Base-by-base conservation (phyloP, 768 basidiomycete species). In the Lactifluus pinguis region DNA sequence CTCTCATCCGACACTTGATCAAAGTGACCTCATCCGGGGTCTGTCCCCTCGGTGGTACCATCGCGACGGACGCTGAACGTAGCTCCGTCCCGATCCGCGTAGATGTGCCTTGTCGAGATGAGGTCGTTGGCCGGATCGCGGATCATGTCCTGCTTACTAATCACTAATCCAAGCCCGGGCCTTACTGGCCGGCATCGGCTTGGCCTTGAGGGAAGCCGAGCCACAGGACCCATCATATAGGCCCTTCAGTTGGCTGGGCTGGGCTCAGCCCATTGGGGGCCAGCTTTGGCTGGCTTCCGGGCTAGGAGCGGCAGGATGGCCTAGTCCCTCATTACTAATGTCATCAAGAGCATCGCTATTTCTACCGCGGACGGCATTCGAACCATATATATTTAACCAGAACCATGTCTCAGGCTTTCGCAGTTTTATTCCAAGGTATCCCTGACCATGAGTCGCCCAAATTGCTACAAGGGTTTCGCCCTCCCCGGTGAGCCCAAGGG, bases 401-500 rank as follows among this genome's bases (percentile, higher is more conserved):
- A 6, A 25, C 21, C 25, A 13, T 47, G 45, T 25, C 25, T n/a
- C n/a, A n/a, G n/a, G n/a, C n/a, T 25, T 21, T 15, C 4, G 13
- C 10, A 25, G 7, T 6, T 9, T 1, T 30, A 36, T 4, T 17
- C 13, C 14, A 42, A 50, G 14, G 36, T 32, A 14, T 34, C 36
- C 38, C 45, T 30, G 5, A 67, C 39, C 29, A 65, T 66, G 66
- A 68, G 63, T 58, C 68, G 68, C 38, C 38, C 59, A 10, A 56
- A 77, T 48, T 80, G 81, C 62, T 68, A 67, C 32, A 76, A 72
- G 65, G 78, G 78, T 11, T 72, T 72, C 11, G 62, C 77, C 14
- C 74, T 83, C 8, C 69, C 74, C 2, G 79, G 79, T 51, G 75
- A 78, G 59, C 80, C 80, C 6, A 73, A 63, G 0, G 83, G 83